phyloP scores from a whole-genome alignment of 2,329 filamentous ascomycete genomes.

The Tolypocladium sp. region DNA sequence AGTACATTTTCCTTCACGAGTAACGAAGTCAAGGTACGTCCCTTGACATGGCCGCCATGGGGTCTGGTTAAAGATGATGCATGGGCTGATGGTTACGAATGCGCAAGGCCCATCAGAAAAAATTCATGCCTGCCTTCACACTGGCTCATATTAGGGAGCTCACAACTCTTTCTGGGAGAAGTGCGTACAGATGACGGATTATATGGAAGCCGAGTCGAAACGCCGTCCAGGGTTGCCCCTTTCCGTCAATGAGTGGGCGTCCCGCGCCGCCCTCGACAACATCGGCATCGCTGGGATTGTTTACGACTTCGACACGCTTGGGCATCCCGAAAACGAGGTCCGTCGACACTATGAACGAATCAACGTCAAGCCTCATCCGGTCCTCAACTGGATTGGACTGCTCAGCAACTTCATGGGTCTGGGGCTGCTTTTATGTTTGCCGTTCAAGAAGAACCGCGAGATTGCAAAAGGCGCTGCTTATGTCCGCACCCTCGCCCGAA shows the following conservation, averaged over 20 bases:
- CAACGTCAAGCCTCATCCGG: no score
- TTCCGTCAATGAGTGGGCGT: not conserved
- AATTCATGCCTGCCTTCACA: not conserved
- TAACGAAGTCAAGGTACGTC: no score
- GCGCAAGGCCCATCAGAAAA: not conserved
- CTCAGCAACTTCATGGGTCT: no score
- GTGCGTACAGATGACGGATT: not conserved
- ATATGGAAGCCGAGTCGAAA: not conserved
- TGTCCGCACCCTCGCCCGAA: no score
- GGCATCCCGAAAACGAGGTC: no score
- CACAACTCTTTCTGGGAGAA: not conserved
- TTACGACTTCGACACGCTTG: not conserved
- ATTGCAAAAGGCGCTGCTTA: no score
- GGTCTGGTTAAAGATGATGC: not conserved
- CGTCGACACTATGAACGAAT: no score
- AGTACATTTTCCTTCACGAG: no score
- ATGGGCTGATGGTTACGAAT: no score
- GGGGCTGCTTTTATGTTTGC: no score
- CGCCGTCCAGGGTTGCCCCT: not conserved
- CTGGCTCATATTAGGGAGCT: not conserved
- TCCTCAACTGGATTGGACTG: not conserved
- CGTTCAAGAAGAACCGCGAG: no score
- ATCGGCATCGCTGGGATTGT: not conserved
- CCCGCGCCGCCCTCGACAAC: not conserved
- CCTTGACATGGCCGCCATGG: not conserved